Conservation (phyloP, 1,284 basidiomycete genomes). For the Ceratobasidium sp. region DNA sequence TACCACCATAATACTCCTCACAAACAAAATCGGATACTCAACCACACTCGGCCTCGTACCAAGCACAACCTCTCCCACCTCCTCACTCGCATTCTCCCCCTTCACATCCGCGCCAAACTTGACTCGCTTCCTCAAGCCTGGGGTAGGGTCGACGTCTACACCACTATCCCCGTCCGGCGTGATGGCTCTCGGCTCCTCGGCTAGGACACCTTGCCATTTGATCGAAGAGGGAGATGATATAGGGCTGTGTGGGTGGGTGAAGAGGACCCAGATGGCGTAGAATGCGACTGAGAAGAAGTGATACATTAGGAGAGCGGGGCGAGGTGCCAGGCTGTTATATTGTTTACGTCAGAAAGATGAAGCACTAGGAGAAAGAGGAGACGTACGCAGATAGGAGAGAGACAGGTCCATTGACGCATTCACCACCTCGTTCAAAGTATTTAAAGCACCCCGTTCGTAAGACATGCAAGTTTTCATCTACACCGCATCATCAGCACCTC, state of each 20-base stretch:
- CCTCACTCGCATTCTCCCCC: neutral
- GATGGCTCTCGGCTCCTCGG: conserved; percentile 22
- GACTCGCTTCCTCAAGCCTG: conserved; percentile 36
- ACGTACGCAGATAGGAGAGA: conserved; percentile 72
- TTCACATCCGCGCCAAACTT: neutral
- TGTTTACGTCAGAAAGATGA: neutral
- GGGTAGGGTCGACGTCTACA: conserved; percentile 20
- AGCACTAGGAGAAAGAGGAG: neutral
- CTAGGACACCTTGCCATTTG: neutral
- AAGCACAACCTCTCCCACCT: conserved; percentile 44
- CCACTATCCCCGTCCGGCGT: conserved; percentile 31
- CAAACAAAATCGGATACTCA: conserved; percentile 71
- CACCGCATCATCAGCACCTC: conserved; percentile 33
- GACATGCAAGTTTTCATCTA: conserved; percentile 83
- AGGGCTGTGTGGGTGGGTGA: conserved; percentile 70
- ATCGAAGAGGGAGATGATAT: conserved; percentile 50
- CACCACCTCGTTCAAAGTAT: conserved; percentile 95
- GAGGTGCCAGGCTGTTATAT: conserved; percentile 69
- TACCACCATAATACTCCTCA: conserved; percentile 71
- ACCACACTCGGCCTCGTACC: conserved; percentile 60
- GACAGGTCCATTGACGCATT: conserved; percentile 91
- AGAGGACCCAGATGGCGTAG: conserved; percentile 90
- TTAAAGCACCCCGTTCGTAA: conserved; percentile 96
- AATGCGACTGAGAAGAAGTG: conserved; percentile 98
- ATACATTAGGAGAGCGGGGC: conserved; percentile 82